These are phyloP conservation scores for Leccinum sublutescens DNA, from an alignment of 768 basidiomycete species.

Conservation along the genomic window DNA sequence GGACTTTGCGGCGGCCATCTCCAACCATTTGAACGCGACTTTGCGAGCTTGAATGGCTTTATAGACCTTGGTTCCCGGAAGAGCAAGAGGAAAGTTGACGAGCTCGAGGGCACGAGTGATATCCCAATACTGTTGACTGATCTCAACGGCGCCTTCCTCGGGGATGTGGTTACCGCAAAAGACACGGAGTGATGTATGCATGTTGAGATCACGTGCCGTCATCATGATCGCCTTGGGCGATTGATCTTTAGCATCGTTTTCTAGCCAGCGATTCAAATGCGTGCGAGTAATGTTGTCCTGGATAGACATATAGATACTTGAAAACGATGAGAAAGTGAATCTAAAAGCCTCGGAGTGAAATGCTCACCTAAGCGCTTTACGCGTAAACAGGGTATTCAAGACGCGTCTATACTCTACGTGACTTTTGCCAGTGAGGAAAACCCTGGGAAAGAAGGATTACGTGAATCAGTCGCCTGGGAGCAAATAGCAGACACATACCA, in stretches of 20 bases:
- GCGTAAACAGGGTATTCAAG: slow-evolving; percentile 90
- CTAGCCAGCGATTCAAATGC: slow-evolving; percentile 74
- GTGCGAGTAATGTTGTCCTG: slow-evolving; percentile 82
- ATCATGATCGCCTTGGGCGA: slow-evolving; percentile 72
- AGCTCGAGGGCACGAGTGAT: slow-evolving; percentile 95
- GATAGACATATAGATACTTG: slow-evolving; percentile 76
- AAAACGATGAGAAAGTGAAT: slow-evolving; percentile 1
- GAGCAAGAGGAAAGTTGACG: slow-evolving; percentile 95
- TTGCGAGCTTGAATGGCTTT: slow-evolving; percentile 92
- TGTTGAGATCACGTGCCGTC: slow-evolving; percentile 90
- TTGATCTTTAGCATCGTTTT: slow-evolving; percentile 46
- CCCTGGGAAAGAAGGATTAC: slow-evolving; percentile 49
- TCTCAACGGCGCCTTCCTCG: slow-evolving; percentile 71
- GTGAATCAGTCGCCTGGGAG: not conserved
- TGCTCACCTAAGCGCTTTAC: slow-evolving; percentile 82
- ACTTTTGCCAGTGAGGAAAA: slow-evolving; percentile 92
- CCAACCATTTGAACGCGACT: slow-evolving; percentile 74
- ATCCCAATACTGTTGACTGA: slow-evolving; percentile 92
- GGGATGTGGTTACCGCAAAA: slow-evolving; percentile 94
- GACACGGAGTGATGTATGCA: slow-evolving; percentile 94
- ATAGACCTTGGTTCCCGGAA: slow-evolving; percentile 96
- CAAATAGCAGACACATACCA: slow-evolving; percentile 51
- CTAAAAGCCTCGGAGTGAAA: not conserved
- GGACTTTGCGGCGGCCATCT: slow-evolving; percentile 71
- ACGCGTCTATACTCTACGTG: slow-evolving; percentile 94